These are phyloP conservation scores for Aureobasidium subglaciale DNA, from an alignment of 2,329 filamentous ascomycete genomes.

Conservation along the genomic window DNA sequence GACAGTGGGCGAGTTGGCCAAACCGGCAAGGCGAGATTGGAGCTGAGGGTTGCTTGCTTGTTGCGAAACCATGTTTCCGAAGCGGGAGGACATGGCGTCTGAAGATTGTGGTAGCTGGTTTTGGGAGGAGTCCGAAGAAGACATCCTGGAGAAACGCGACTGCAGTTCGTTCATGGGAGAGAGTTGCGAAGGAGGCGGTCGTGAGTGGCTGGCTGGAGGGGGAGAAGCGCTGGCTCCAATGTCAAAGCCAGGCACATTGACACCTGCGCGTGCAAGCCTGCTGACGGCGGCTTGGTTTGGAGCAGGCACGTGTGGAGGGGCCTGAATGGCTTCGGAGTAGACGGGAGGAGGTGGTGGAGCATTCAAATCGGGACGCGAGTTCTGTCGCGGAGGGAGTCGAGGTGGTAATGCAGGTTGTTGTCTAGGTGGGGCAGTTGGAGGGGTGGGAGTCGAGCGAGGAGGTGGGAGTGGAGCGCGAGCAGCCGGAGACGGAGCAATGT, in stretches of 20 bases:
- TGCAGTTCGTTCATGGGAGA: conserved; percentile 60
- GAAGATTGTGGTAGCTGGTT: conserved; percentile 7
- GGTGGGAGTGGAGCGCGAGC: conserved; percentile 19
- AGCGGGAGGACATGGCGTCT: background rate
- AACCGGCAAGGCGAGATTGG: conserved; percentile 55
- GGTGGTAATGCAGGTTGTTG: conserved; percentile 56
- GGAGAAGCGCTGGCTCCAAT: conserved; percentile 50
- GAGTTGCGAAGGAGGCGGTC: conserved; percentile 26
- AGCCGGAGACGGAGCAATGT: conserved; percentile 19
- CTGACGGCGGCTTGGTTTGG: conserved; percentile 51
- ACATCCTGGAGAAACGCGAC: conserved; percentile 50
- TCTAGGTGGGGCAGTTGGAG: conserved; percentile 23
- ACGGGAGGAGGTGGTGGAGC: conserved; percentile 40
- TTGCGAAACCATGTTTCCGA: conserved; percentile 21
- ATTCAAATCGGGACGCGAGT: conserved; percentile 42
- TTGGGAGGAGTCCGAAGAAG: conserved; percentile 24
- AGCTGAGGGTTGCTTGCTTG: conserved; percentile 54
- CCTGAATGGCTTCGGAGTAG: conserved; percentile 38
- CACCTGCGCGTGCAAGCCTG: conserved; percentile 64
- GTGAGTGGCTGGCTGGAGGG: conserved; percentile 26
- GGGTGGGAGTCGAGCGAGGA: conserved; percentile 21
- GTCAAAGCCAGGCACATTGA: conserved; percentile 71
- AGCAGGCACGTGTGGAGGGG: conserved; percentile 22
- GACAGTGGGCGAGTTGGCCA: conserved; percentile 50
- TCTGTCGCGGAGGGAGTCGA: conserved; percentile 62